phyloP scores from a whole-genome alignment of 2,329 filamentous ascomycete species.

The Corniculantispora saksenae region DNA sequence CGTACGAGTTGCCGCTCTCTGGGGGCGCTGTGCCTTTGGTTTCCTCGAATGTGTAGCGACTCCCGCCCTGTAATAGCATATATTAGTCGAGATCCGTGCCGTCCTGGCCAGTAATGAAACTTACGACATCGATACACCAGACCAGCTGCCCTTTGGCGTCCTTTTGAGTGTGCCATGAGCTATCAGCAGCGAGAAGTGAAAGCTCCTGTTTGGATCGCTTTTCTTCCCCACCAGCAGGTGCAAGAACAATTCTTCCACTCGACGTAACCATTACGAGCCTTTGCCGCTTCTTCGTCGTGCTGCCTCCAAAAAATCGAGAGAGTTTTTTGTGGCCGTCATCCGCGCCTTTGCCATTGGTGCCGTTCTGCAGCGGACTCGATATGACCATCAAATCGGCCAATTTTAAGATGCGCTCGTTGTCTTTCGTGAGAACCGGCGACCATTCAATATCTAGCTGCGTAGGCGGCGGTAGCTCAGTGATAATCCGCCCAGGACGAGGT shows the following conservation, averaged over 20 bases:
- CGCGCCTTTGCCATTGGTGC: slow-evolving; percentile 68
- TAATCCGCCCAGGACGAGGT: slow-evolving; percentile 72
- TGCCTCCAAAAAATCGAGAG: slow-evolving; percentile 89
- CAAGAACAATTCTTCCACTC: slow-evolving; percentile 84
- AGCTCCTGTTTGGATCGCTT: slow-evolving; percentile 94
- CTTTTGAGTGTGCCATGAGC: slow-evolving; percentile 74
- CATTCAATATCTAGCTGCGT: slow-evolving; percentile 97
- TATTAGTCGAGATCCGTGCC: slow-evolving; percentile 23
- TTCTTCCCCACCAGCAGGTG: slow-evolving; percentile 88
- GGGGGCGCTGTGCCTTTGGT: slow-evolving; percentile 64
- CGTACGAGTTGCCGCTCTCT: slow-evolving; percentile 66
- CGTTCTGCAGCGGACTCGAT: slow-evolving; percentile 74
- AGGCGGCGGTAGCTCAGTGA: slow-evolving; percentile 94
- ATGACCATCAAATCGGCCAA: slow-evolving; percentile 87
- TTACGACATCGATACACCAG: slow-evolving; percentile 92
- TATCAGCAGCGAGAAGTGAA: slow-evolving; percentile 75
- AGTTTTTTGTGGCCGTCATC: slow-evolving; percentile 84
- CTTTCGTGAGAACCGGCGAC: slow-evolving; percentile 89
- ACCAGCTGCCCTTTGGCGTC: slow-evolving; percentile 86
- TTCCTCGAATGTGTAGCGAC: slow-evolving; percentile 92
- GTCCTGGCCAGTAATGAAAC: slow-evolving; percentile 37
- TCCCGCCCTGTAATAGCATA: slow-evolving; percentile 67
- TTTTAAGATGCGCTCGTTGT: slow-evolving; percentile 92
- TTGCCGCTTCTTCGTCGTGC: slow-evolving; percentile 88
- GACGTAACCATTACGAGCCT: slow-evolving; percentile 94